Conservation (phyloP, 768 basidiomycete species). For the Lactarius indigo region DNA sequence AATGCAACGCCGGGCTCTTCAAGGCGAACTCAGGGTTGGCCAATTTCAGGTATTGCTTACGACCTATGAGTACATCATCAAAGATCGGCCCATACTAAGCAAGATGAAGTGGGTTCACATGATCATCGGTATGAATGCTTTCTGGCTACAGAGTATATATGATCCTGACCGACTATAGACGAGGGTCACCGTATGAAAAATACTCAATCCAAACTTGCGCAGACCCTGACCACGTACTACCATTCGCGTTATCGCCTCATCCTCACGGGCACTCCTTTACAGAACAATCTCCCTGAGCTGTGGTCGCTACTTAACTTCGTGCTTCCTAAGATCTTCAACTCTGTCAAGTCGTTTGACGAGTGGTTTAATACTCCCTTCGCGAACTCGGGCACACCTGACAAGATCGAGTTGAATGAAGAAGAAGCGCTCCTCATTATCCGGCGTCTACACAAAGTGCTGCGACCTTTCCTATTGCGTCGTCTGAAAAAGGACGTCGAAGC, state of each 20-base stretch:
- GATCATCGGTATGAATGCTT: constrained; percentile 77
- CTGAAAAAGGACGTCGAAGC: constrained; percentile 97
- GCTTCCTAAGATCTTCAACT: constrained; percentile 95
- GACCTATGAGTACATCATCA: constrained; percentile 97
- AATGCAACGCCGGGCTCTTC: constrained; percentile 69
- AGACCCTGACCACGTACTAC: constrained; percentile 89
- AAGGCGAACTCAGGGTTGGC: constrained; percentile 69
- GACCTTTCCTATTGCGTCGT: constrained; percentile 88
- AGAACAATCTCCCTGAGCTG: constrained; percentile 95
- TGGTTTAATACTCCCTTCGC: constrained; percentile 99
- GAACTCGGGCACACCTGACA: constrained; percentile 95
- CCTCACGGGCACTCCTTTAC: constrained; percentile 91
- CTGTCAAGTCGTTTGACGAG: constrained; percentile 98
- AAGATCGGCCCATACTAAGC: constrained; percentile 85
- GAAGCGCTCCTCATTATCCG: constrained; percentile 96
- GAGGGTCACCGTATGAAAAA: constrained; percentile 99
- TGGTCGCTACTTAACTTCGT: constrained; percentile 97
- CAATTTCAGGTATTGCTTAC: constrained; percentile 92
- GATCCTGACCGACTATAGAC: constrained; percentile 42
- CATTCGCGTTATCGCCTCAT: constrained; percentile 92
- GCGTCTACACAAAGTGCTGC: constrained; percentile 91
- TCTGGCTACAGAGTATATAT: background rate
- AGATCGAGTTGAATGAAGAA: constrained; percentile 99
- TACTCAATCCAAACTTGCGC: constrained; percentile 81
- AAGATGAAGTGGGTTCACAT: constrained; percentile 96